Conservation (phyloP, 345 rosid genomes). For the Kernera saxatilis region DNA sequence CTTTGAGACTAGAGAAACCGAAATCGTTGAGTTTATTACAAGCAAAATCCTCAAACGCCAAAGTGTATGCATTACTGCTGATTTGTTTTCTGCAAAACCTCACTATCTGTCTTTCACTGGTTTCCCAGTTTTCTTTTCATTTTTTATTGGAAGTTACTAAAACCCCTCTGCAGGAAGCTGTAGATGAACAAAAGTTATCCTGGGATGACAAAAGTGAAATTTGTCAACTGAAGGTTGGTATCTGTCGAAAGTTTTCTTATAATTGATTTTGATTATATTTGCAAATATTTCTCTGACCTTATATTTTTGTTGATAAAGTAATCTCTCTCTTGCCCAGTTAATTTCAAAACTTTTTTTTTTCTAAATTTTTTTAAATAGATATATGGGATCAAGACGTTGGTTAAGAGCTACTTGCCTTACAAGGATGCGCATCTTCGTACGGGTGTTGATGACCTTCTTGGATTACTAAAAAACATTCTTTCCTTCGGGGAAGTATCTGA, state of each 20-base stretch:
- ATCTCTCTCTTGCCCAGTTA: slow-evolving; percentile 9
- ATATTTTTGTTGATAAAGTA: slow-evolving; percentile 1
- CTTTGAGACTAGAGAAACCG: slow-evolving; percentile 92
- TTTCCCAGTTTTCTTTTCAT: not conserved
- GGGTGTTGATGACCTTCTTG: slow-evolving; percentile 66
- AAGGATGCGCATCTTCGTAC: slow-evolving; percentile 95
- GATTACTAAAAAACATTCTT: slow-evolving; percentile 58
- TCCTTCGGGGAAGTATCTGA: slow-evolving; percentile 72
- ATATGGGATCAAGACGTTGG: slow-evolving; percentile 88
- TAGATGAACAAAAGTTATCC: slow-evolving; percentile 35
- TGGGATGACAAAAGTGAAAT: slow-evolving; percentile 86
- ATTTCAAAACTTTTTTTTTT: not conserved
- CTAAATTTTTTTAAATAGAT: slow-evolving; percentile 42
- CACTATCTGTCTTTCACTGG: slow-evolving; percentile 2
- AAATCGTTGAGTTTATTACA: slow-evolving; percentile 69
- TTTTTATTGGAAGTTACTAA: slow-evolving; percentile 12
- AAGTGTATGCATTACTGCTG: slow-evolving; percentile 47
- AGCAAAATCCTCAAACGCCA: slow-evolving; percentile 58
- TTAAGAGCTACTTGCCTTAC: slow-evolving; percentile 85
- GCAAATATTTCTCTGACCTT: slow-evolving; percentile 4
- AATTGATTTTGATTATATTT: not conserved
- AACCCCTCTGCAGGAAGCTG: slow-evolving; percentile 57
- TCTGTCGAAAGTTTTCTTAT: not conserved
- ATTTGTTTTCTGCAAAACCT: slow-evolving; percentile 20
- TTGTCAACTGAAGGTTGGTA: slow-evolving; percentile 83